Conservation (phyloP, 2,329 filamentous ascomycete species). For the Aspergillus novoparasiticus region DNA sequence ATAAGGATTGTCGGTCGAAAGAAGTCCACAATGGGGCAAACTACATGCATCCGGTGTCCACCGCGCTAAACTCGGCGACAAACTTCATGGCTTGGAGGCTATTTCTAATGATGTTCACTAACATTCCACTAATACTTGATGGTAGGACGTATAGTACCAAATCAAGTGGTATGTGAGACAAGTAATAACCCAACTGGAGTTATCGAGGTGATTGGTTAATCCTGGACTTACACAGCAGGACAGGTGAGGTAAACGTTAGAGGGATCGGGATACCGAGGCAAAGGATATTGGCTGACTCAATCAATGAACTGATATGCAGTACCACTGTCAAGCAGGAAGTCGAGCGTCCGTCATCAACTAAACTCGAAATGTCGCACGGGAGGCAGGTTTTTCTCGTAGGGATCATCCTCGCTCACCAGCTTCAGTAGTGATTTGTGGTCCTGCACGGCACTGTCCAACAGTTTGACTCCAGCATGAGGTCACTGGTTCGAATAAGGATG, state of each 20-base stretch:
- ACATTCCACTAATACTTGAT: background rate
- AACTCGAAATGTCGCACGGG: constrained; percentile 2
- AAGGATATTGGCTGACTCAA: background rate
- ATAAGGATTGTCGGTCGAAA: constrained; percentile 8
- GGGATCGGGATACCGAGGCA: background rate
- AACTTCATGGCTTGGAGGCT: background rate
- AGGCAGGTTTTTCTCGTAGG: background rate
- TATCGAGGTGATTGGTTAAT: background rate
- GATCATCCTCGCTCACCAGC: background rate
- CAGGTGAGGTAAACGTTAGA: background rate
- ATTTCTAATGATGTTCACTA: background rate
- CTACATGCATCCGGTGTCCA: background rate
- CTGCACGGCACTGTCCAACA: constrained; percentile 8
- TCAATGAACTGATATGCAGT: background rate
- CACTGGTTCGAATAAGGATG: background rate
- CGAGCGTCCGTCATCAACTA: background rate
- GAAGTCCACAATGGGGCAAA: constrained; percentile 5
- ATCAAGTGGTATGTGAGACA: background rate
- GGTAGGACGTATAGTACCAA: background rate
- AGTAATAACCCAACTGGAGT: background rate
- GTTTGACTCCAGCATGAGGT: constrained; percentile 2
- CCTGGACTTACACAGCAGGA: background rate
- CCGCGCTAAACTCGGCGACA: background rate
- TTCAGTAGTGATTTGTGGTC: background rate
- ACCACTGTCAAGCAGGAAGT: background rate